Percentiles rank a stretch among this genome's conserved stretches.
Conservation (phyloP, 495 filamentous ascomycete species). For the Aspergillus ellipticus region DNA sequence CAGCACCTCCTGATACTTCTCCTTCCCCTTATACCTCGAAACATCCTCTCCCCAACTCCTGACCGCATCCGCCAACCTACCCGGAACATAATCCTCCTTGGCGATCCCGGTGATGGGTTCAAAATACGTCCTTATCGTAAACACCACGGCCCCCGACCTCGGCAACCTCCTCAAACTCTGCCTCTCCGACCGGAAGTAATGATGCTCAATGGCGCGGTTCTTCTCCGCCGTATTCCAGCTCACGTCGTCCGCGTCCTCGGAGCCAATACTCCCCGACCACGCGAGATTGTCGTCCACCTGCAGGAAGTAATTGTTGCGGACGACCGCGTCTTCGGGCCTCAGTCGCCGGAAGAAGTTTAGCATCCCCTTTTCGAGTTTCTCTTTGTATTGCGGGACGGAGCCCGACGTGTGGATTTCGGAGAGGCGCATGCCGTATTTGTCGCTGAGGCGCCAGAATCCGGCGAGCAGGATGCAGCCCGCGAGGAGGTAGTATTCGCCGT, state of each 20-base stretch:
- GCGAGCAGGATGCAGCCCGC: slow-evolving; percentile 77
- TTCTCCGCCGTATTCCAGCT: slow-evolving; percentile 78
- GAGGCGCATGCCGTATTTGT: slow-evolving; percentile 82
- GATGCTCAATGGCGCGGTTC: slow-evolving; percentile 67
- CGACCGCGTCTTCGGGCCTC: slow-evolving; percentile 59
- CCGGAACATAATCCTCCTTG: slow-evolving; percentile 68
- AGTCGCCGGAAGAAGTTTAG: slow-evolving; percentile 71
- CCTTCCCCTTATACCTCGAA: slow-evolving; percentile 76
- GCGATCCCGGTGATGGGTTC: slow-evolving; percentile 62
- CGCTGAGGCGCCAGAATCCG: slow-evolving; percentile 81
- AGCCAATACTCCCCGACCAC: slow-evolving; percentile 73
- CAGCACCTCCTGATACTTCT: slow-evolving; percentile 72
- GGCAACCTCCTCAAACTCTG: slow-evolving; percentile 74
- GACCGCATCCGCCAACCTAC: slow-evolving; percentile 65
- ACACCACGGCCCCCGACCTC: slow-evolving; percentile 69
- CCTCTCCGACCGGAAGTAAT: slow-evolving; percentile 77
- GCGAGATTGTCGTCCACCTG: slow-evolving; percentile 70
- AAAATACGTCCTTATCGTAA: slow-evolving; percentile 79
- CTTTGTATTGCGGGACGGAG: slow-evolving; percentile 70
- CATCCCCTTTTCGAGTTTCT: slow-evolving; percentile 82
- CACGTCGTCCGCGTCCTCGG: slow-evolving; percentile 60
- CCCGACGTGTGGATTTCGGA: slow-evolving; percentile 82
- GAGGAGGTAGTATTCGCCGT: slow-evolving; percentile 82
- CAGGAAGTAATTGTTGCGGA: slow-evolving; percentile 72
- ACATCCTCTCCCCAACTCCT: slow-evolving; percentile 89